phyloP scores from a whole-genome alignment of 2,329 filamentous ascomycete species.

The Ilyonectria robusta region DNA sequence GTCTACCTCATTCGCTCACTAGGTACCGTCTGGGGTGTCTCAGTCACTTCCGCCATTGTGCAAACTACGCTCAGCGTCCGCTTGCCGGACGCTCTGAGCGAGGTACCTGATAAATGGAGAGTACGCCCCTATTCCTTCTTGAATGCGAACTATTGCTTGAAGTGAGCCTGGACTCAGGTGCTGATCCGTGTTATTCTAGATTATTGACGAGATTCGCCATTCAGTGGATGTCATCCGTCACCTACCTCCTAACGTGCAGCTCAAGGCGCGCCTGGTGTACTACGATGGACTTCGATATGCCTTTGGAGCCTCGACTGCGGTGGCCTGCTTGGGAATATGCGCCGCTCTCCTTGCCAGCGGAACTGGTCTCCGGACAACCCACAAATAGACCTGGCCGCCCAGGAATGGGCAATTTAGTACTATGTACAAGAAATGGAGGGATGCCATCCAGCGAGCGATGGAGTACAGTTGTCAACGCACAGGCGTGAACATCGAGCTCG shows the following conservation, averaged over 20 bases:
- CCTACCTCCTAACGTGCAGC: constrained; percentile 69
- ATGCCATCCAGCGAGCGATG: not conserved
- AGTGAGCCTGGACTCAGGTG: constrained; percentile 27
- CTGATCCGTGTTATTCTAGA: constrained; percentile 54
- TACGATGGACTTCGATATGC: constrained; percentile 71
- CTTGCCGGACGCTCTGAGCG: constrained; percentile 67
- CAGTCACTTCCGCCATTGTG: constrained; percentile 72
- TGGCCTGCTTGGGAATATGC: constrained; percentile 62
- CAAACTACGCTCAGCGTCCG: constrained; percentile 72
- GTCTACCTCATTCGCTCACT: constrained; percentile 75
- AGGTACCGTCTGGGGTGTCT: constrained; percentile 76
- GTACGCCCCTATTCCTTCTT: constrained; percentile 58
- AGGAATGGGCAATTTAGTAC: not conserved
- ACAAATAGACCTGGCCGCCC: constrained; percentile 28
- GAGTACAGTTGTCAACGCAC: not conserved
- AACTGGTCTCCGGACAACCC: constrained; percentile 49
- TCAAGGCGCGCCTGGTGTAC: constrained; percentile 70
- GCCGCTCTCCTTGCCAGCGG: constrained; percentile 51
- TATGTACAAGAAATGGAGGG: not conserved
- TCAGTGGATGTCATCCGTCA: constrained; percentile 69
- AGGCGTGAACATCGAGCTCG: not conserved
- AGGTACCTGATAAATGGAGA: constrained; percentile 70
- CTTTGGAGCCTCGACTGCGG: constrained; percentile 67
- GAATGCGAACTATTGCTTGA: not conserved
- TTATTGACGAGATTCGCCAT: constrained; percentile 74